Evolutionary conservation across 2,329 filamentous ascomycete genomes (phyloP).

Genomic region (Sarocladium brachiariae): DNA sequence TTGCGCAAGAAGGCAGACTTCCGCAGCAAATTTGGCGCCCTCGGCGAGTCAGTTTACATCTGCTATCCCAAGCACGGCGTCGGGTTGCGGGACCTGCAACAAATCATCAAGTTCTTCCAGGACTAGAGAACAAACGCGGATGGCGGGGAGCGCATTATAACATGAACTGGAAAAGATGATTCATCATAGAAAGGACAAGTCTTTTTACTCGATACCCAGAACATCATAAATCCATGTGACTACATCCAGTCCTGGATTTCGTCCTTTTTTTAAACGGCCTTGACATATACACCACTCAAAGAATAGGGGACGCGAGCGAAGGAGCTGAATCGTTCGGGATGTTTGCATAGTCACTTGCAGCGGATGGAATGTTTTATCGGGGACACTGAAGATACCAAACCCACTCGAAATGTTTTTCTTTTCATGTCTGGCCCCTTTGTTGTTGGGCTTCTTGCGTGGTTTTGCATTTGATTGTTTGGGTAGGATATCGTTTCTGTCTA

Average conservation of each 20-base stretch:
- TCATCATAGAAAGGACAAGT: not conserved
- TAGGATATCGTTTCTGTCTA: not conserved
- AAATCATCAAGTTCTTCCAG: constrained; percentile 87
- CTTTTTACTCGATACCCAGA: constrained; percentile 1
- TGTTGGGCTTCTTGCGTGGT: not conserved
- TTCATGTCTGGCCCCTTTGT: not conserved
- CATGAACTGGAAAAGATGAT: not conserved
- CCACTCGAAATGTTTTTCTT: not conserved
- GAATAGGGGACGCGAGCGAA: not conserved
- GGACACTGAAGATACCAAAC: not conserved
- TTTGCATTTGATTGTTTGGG: too few species aligned
- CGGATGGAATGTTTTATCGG: not conserved
- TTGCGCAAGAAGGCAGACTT: constrained; percentile 83
- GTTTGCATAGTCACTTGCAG: not conserved
- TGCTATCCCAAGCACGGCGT: constrained; percentile 84
- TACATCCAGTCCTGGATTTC: not conserved
- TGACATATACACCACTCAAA: not conserved
- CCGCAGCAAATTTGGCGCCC: constrained; percentile 80
- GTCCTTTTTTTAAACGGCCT: not conserved
- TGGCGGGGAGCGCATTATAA: not conserved
- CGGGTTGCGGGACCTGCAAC: constrained; percentile 72
- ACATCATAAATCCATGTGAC: not conserved
- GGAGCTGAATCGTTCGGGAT: not conserved
- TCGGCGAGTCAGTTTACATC: constrained; percentile 80
- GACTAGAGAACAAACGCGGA: constrained; percentile 41